phyloP scores from a whole-genome alignment of 495 filamentous ascomycete species.

The Aspergillus baeticus region DNA sequence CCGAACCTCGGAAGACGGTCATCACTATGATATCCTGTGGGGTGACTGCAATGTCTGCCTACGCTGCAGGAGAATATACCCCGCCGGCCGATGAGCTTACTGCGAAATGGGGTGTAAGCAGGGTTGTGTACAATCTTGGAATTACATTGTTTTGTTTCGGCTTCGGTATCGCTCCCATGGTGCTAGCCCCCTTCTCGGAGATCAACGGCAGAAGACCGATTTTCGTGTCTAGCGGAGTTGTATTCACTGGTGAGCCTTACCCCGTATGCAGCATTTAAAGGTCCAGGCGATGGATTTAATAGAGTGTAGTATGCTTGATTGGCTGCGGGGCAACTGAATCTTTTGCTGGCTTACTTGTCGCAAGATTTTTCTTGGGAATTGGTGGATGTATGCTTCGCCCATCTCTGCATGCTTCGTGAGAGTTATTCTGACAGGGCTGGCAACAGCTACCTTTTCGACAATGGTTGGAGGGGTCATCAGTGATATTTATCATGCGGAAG shows the following conservation, averaged over 20 bases:
- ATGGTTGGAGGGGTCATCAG: conserved; percentile 92
- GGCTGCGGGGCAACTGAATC: conserved; percentile 71
- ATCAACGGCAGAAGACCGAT: conserved; percentile 81
- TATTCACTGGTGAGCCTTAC: conserved; percentile 55
- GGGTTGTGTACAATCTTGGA: conserved; percentile 66
- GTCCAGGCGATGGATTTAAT: neutral
- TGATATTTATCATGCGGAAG: conserved; percentile 78
- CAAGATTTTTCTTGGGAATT: conserved; percentile 75
- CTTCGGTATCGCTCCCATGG: conserved; percentile 85
- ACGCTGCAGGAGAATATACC: conserved; percentile 81
- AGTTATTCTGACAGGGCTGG: conserved; percentile 11
- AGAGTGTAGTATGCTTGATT: conserved; percentile 57
- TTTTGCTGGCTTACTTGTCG: conserved; percentile 72
- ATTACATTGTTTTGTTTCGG: conserved; percentile 82
- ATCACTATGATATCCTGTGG: conserved; percentile 71
- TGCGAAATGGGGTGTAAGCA: conserved; percentile 59
- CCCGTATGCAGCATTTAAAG: neutral
- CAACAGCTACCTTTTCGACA: conserved; percentile 69
- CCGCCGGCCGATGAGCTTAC: conserved; percentile 64
- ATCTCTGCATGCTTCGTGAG: neutral
- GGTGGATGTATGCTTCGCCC: conserved; percentile 52
- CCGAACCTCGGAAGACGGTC: conserved; percentile 61
- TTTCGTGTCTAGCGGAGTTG: conserved; percentile 68
- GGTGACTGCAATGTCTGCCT: conserved; percentile 76
- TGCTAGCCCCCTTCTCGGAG: conserved; percentile 87